Conservation (phyloP, 176 grass and related monocot species). For the Triticum aestivum region DNA sequence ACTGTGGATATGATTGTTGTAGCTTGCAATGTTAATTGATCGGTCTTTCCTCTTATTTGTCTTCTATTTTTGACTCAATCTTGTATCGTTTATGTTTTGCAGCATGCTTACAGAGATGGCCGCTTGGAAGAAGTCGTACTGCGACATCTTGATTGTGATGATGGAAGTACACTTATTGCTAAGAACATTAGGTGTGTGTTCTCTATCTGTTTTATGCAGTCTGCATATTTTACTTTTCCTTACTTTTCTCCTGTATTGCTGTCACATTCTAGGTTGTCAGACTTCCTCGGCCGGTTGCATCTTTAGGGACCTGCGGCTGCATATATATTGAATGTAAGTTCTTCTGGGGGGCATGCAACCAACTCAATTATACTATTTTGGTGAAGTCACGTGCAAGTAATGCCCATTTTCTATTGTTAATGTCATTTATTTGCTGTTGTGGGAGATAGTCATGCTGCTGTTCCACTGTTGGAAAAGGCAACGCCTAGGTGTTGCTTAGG, state of each 20-base stretch:
- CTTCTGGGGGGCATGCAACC: neutral
- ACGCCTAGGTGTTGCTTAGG: too few species aligned
- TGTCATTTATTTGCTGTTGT: conserved; percentile 1
- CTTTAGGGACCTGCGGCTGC: conserved; percentile 46
- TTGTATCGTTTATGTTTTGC: conserved; percentile 34
- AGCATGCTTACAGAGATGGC: conserved; percentile 94
- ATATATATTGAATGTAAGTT: conserved; percentile 42
- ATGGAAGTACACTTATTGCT: conserved; percentile 85
- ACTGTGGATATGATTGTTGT: neutral
- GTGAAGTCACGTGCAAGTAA: neutral
- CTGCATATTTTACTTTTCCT: neutral
- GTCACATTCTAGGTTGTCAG: conserved; percentile 57
- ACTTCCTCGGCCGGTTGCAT: conserved; percentile 68
- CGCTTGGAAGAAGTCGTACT: conserved; percentile 82
- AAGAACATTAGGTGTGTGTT: conserved; percentile 78
- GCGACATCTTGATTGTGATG: conserved; percentile 93
- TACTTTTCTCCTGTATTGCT: conserved; percentile 1
- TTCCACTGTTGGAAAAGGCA: neutral
- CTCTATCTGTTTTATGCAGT: neutral
- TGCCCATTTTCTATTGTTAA: neutral
- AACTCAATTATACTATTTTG: neutral
- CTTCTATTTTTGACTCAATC: neutral
- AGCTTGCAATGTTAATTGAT: neutral
- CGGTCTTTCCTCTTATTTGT: neutral
- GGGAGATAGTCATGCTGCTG: neutral